A percentile compares a stretch with the other conserved stretches of the same genome.
Conservation (phyloP, 805 yeast species). For the Candida cerambycidarum region DNA sequence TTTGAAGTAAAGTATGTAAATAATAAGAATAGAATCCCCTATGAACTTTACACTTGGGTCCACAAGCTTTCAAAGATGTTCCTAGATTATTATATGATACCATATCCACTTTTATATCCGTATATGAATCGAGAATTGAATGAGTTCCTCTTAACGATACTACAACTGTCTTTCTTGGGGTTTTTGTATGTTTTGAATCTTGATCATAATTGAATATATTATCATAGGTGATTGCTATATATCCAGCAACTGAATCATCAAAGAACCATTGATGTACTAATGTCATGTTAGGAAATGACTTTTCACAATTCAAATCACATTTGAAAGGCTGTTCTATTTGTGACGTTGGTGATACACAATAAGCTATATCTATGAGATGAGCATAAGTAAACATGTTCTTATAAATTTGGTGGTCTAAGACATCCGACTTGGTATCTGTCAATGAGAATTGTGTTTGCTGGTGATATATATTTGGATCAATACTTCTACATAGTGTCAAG, state of each 20-base stretch:
- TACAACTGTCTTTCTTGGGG: slow-evolving; percentile 27
- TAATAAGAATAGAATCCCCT: slow-evolving; percentile 34
- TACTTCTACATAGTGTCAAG: background rate
- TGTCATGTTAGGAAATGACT: slow-evolving; percentile 34
- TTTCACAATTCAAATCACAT: slow-evolving; percentile 37
- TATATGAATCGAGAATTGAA: slow-evolving; percentile 38
- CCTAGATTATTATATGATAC: slow-evolving; percentile 25
- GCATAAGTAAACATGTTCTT: slow-evolving; percentile 37
- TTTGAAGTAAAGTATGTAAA: slow-evolving; percentile 24
- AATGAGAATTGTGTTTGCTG: slow-evolving; percentile 2
- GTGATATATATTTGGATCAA: background rate
- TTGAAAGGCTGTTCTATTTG: slow-evolving; percentile 37
- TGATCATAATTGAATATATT: slow-evolving; percentile 23
- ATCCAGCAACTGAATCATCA: slow-evolving; percentile 39
- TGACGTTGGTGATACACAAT: slow-evolving; percentile 35
- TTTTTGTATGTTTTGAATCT: slow-evolving; percentile 1
- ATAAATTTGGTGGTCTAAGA: slow-evolving; percentile 24
- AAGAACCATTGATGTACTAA: slow-evolving; percentile 43
- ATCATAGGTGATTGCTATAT: slow-evolving; percentile 33
- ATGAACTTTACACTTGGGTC: slow-evolving; percentile 38
- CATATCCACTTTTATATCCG: slow-evolving; percentile 42
- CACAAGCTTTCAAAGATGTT: slow-evolving; percentile 26
- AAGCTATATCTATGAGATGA: slow-evolving; percentile 43
- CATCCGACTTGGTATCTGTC: slow-evolving; percentile 12
- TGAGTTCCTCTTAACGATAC: slow-evolving; percentile 44